phyloP scores from a whole-genome alignment of 176 grass and related monocot genomes.

The Eremochloa ophiuroides region DNA sequence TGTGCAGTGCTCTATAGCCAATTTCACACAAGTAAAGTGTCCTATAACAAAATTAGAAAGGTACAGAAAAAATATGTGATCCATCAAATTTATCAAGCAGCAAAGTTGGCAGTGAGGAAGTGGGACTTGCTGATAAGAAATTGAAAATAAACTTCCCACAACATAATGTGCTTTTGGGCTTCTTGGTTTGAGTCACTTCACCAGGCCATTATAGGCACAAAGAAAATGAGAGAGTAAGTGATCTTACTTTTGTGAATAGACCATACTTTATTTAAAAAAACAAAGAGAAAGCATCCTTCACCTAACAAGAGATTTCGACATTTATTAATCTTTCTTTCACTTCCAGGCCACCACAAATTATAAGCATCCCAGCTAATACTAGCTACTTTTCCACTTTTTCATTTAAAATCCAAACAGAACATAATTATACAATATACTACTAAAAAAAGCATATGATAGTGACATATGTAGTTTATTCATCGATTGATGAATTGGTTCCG shows the following conservation, averaged over 20 bases:
- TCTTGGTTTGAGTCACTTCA: constrained; percentile 11
- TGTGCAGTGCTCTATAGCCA: too few species aligned
- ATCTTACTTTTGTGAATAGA: neutral
- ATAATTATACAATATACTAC: neutral
- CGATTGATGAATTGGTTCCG: neutral
- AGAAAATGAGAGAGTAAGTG: neutral
- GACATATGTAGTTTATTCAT: neutral
- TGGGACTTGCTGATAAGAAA: neutral
- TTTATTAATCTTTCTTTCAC: neutral
- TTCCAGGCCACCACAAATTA: neutral
- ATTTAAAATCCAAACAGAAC: neutral
- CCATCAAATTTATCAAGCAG: neutral
- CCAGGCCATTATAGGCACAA: neutral
- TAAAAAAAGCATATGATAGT: neutral
- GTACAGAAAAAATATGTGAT: neutral
- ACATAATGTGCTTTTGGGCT: neutral
- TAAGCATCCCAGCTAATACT: neutral
- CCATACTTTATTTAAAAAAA: neutral
- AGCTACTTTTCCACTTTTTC: neutral
- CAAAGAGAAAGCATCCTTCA: neutral
- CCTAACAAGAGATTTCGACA: neutral
- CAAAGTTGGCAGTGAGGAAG: neutral
- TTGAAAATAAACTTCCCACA: neutral
- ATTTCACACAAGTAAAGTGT: too few species aligned
- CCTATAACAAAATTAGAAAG: too few species aligned